phyloP scores from a whole-genome alignment of 108 stramenopile species.

The Nitzschia sp. region DNA sequence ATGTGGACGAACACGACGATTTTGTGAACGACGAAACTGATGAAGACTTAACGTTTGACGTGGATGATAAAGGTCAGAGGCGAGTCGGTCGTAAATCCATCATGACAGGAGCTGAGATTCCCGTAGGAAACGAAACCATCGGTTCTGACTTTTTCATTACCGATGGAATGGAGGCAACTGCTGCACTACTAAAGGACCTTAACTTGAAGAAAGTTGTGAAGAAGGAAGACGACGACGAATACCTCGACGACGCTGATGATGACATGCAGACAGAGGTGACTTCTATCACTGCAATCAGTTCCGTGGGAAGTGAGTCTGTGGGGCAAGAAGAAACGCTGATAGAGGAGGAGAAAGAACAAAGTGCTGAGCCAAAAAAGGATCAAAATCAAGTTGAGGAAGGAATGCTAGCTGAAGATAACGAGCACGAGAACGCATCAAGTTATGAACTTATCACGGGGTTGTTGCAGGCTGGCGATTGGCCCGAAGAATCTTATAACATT shows the following conservation, averaged over 20 bases:
- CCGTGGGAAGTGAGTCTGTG: slow-evolving; percentile 6
- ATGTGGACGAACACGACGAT: slow-evolving; percentile 65
- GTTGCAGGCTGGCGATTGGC: slow-evolving; percentile 83
- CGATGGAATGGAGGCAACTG: slow-evolving; percentile 69
- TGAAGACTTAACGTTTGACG: slow-evolving; percentile 9
- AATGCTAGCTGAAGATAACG: slow-evolving; percentile 26
- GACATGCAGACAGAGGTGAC: slow-evolving; percentile 41
- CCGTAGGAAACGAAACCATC: slow-evolving; percentile 4
- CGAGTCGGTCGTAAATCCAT: not conserved
- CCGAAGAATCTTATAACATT: slow-evolving; percentile 86
- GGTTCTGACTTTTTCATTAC: slow-evolving; percentile 21
- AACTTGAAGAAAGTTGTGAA: slow-evolving; percentile 45
- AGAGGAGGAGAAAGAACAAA: slow-evolving; percentile 8
- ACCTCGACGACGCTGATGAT: slow-evolving; percentile 62
- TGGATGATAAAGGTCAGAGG: not conserved
- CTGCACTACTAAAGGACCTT: slow-evolving; percentile 77
- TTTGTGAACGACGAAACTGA: slow-evolving; percentile 23
- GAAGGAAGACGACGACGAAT: slow-evolving; percentile 59
- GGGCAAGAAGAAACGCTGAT: not conserved
- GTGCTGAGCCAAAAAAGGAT: slow-evolving; percentile 9
- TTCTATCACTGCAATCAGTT: slow-evolving; percentile 13
- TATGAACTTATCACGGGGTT: slow-evolving; percentile 87
- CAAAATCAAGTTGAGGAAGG: slow-evolving; percentile 3
- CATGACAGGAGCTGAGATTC: not conserved
- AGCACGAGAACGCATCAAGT: slow-evolving; percentile 65